Evolutionary conservation across 257 asterid genomes (phyloP), one percentile per base, ranked within the genome.

Genomic region (Solanum pinnatisectum): DNA sequence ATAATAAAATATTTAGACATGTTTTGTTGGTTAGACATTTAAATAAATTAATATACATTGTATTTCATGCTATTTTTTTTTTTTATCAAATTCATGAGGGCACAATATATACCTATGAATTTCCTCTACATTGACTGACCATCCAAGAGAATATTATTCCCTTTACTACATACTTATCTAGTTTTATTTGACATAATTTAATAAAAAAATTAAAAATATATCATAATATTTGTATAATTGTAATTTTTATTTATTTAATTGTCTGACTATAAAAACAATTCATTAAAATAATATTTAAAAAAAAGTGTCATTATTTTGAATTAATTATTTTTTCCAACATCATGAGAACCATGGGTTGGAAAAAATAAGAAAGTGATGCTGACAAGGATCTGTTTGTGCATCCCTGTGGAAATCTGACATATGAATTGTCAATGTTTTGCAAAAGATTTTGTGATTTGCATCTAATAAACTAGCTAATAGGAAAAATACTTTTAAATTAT

Each of bases 391-490:
- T 77, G 36, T 40, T n/a, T 39, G 84, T 77, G 23, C 60, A 30
- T 44, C 12, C 36, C 49, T 77, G 76, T 44, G 88, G 52, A 76
- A 35, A 77, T 84, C 84, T n/a, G 85, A 84, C 73, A 22, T 8
- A 74, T 39, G 35, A 67, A 39, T 73, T 49, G 33, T 35, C 14
- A 6, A 35, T 39, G 11, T 12, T 7, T 5, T 14, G 10, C 60
- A 35, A 10, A 77, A 76, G 71, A 78, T 46, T 37, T 67, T 9
- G 20, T 35, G 63, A 68, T 37, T 60, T 87, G 52, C 59, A 42
- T 0, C 77, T 89, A 73, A 68, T 81, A 92, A 87, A 87, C n/a
- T 71, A 10, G 7, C 87, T 68, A n/a, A n/a, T n/a, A 79, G 88
- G 85, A 63, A 63, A 22, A 60, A 22, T 59, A 22, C 5, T 22